Evolutionary conservation across 2,329 filamentous ascomycete genomes (phyloP).

Genomic region (Scolecobasidium constrictum): DNA sequence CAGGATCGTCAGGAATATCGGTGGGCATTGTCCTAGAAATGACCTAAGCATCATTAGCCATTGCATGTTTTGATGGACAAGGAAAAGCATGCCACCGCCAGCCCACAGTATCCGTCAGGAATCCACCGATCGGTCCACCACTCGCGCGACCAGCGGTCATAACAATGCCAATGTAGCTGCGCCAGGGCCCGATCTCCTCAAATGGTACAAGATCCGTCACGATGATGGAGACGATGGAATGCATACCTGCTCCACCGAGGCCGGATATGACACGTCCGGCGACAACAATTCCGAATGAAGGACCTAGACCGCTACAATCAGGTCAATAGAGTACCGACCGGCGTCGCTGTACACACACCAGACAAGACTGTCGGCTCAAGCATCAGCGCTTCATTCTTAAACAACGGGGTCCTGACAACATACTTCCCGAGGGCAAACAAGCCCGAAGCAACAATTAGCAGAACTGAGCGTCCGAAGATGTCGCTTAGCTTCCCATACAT

Average conservation of each 20-base stretch:
- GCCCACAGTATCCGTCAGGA: constrained; percentile 49
- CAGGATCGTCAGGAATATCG: constrained; percentile 40
- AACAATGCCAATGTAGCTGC: constrained; percentile 41
- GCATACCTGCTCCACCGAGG: constrained; percentile 34
- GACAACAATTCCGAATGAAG: constrained; percentile 28
- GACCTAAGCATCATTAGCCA: constrained; percentile 28
- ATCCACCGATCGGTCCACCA: constrained; percentile 48
- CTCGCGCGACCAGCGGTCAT: constrained; percentile 38
- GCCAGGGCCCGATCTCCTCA: constrained; percentile 35
- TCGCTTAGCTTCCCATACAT: constrained; percentile 34
- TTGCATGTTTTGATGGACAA: not conserved
- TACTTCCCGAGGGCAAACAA: constrained; percentile 27
- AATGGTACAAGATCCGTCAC: constrained; percentile 37
- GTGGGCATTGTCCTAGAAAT: constrained; percentile 46
- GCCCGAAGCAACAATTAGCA: constrained; percentile 27
- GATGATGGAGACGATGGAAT: constrained; percentile 11
- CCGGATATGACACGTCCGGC: constrained; percentile 30
- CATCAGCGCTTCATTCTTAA: too few species aligned
- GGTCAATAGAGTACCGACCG: too few species aligned
- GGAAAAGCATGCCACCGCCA: constrained; percentile 47
- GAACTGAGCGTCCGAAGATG: constrained; percentile 31
- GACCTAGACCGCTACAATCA: constrained; percentile 23
- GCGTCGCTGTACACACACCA: too few species aligned
- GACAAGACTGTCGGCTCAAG: too few species aligned
- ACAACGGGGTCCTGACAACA: too few species aligned